A percentile compares a stretch with the other conserved stretches of the same genome.
Conservation (phyloP, 345 rosid species). For the Arabidopsis arenosa region DNA sequence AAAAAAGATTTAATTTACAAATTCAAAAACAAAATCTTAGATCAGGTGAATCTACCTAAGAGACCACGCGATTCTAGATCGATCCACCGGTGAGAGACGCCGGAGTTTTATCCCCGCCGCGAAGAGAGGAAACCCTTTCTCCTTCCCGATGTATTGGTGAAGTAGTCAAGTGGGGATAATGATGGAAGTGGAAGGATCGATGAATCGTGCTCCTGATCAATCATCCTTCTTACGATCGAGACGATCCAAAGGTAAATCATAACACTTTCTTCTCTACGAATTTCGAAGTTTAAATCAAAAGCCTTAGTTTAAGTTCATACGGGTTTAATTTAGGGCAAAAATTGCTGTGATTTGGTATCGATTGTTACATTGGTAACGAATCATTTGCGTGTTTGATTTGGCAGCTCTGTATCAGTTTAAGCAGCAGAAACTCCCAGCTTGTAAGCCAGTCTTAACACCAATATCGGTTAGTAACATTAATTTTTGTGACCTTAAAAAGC, state of each 20-base stretch:
- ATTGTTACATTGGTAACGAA: neutral
- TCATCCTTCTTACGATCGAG: constrained; percentile 46
- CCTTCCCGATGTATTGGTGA: constrained; percentile 27
- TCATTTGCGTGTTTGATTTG: constrained; percentile 29
- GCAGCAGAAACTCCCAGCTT: constrained; percentile 84
- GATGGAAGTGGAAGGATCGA: constrained; percentile 54
- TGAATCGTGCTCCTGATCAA: constrained; percentile 39
- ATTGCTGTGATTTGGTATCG: neutral
- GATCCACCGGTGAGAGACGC: constrained; percentile 19
- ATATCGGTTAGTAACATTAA: constrained; percentile 54
- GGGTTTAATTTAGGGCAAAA: neutral
- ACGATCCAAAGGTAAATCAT: constrained; percentile 47
- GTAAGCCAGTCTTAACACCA: constrained; percentile 87
- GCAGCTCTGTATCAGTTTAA: constrained; percentile 66
- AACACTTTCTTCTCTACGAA: neutral
- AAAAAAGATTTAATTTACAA: neutral
- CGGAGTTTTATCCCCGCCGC: neutral
- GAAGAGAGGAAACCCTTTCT: neutral
- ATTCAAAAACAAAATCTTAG: constrained; percentile 4
- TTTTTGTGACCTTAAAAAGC: neutral
- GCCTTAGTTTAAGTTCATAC: constrained; percentile 1
- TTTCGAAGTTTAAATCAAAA: neutral
- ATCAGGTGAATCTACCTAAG: constrained; percentile 22
- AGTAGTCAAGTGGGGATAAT: constrained; percentile 23
- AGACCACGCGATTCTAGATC: constrained; percentile 14